Percentiles rank a stretch among this genome's conserved stretches.
Evolutionary conservation across 441 rosid genomes (phyloP).

Genomic region (Gossypium schwendimanii): DNA sequence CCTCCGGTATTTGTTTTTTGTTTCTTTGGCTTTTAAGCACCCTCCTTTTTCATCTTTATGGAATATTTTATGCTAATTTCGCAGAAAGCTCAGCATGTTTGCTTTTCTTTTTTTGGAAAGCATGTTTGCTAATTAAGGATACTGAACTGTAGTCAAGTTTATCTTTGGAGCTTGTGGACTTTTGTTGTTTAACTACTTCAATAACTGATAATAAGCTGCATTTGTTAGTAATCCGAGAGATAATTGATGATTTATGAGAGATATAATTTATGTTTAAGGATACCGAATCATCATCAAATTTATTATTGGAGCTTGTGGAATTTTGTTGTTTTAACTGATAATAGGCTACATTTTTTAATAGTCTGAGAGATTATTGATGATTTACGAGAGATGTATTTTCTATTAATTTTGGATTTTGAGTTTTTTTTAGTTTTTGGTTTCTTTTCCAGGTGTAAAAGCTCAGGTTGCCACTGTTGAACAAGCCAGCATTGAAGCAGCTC

Average conservation of each 20-base stretch:
- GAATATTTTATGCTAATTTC: neutral
- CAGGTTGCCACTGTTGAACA: slow-evolving; percentile 53
- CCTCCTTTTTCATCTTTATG: neutral
- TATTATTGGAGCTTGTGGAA: neutral
- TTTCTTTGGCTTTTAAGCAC: neutral
- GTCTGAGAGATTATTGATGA: neutral
- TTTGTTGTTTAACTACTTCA: neutral
- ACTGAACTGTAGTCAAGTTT: neutral
- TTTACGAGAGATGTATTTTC: neutral
- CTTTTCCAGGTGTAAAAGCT: slow-evolving; percentile 47
- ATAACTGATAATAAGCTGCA: neutral
- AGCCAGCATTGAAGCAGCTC: slow-evolving; percentile 31
- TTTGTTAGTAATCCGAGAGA: neutral
- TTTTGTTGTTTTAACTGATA: neutral
- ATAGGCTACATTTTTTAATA: neutral
- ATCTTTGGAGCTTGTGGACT: neutral
- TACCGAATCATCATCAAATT: neutral
- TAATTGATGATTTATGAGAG: neutral
- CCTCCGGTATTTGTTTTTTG: slow-evolving; percentile 37
- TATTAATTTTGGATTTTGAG: neutral
- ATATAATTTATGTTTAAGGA: neutral
- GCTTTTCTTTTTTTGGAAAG: neutral
- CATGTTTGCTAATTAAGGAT: neutral
- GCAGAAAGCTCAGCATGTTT: neutral
- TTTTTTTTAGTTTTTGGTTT: neutral